Evolutionary conservation across 108 stramenopile species (phyloP).

Genomic region (Nitzschia palea): DNA sequence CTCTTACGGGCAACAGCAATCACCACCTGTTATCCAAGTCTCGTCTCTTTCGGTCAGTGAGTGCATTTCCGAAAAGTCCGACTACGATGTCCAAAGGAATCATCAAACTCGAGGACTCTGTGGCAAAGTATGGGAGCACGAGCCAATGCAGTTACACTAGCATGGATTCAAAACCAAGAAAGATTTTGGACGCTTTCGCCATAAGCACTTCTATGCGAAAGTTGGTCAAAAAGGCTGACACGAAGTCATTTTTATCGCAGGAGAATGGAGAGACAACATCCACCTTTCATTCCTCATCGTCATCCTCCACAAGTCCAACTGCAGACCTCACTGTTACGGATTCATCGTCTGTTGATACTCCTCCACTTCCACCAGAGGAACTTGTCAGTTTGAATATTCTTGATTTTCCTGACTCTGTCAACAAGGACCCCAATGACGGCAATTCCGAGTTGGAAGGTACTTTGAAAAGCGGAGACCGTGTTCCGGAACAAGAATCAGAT

Average conservation of each 20-base stretch:
- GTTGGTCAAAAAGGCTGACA: not conserved
- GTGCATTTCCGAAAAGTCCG: not conserved
- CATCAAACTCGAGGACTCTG: no score
- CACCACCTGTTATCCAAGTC: not conserved
- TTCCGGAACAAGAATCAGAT: not conserved
- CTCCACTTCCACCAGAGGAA: no score
- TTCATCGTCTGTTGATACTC: not conserved
- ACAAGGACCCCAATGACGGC: not conserved
- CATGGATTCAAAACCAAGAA: not conserved
- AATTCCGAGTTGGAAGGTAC: not conserved
- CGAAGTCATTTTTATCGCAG: no score
- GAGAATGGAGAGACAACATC: no score
- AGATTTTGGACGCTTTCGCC: not conserved
- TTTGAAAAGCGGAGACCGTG: not conserved
- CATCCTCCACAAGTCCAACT: not conserved
- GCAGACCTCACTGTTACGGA: conserved; percentile 1
- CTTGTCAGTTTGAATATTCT: not conserved
- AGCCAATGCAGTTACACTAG: not conserved
- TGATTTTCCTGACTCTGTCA: not conserved
- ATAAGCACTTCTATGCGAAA: not conserved
- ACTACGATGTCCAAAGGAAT: not conserved
- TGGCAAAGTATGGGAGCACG: not conserved
- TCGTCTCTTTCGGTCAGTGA: not conserved
- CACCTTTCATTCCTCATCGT: not conserved
- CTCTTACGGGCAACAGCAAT: not conserved